Evolutionary conservation across 441 rosid genomes (phyloP).

Genomic region (Metrosideros polymorpha): DNA sequence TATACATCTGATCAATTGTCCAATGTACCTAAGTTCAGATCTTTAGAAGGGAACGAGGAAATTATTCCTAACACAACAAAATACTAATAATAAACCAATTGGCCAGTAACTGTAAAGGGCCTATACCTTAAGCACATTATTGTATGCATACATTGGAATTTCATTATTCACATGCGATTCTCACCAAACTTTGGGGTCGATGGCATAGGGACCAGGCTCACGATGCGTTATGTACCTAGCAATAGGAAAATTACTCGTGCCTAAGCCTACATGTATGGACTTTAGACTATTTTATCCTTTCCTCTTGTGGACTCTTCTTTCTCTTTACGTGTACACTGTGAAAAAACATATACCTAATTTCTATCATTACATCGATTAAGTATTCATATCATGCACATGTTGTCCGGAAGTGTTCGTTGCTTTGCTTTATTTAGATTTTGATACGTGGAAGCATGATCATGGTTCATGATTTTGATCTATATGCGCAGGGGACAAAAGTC

Average conservation of each 20-base stretch:
- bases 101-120: background rate
- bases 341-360: background rate
- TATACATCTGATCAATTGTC: background rate
- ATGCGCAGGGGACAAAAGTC: constrained; percentile 18
- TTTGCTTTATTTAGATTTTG: background rate
- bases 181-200: background rate
- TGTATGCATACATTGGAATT: background rate
- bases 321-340: background rate
- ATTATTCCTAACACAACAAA: too few species aligned
- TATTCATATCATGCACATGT: background rate
- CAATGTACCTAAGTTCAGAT: background rate
- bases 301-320: background rate
- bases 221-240: background rate
- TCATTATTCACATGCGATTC: background rate
- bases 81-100: too few species aligned
- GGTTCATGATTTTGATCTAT: background rate
- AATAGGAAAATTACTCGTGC: background rate
- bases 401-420: background rate
- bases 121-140: background rate
- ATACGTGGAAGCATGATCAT: background rate
- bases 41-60: too few species aligned
- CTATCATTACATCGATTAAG: background rate
- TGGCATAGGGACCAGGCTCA: background rate
- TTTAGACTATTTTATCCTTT: background rate
- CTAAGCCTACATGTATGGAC: background rate